Base-by-base conservation (phyloP, 139 green algal species). In the Coelastrella sp. region DNA sequence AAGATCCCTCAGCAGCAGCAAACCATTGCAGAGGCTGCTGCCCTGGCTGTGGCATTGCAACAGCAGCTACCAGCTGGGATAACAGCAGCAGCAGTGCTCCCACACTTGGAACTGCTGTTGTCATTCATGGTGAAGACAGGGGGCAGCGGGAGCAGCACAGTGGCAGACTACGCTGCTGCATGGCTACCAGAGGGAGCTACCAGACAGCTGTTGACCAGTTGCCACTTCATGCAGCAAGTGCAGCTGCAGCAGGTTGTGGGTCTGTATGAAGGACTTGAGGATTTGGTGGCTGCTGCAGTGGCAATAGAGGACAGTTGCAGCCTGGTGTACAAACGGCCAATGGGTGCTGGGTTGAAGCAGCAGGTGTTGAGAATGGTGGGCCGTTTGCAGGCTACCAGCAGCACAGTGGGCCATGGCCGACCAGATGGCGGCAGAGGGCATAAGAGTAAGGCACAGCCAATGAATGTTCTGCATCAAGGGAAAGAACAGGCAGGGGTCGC, bases 91-190 rank as follows among this genome's bases (percentile, higher is more conserved):
- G 19, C 54, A 5, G 19, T 84, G 56, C 56, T 84, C 5, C 56
- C 56, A 11, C 78, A 84, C 16, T 66, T 84, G 14, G 78, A 84
- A 47, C 54, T 84, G 78, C 78, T 84, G 78, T 58, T 84, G 78
- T 84, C 78, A 16, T 84, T 84, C 60, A 58, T 84, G 19, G 19
- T 20, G 6, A 84, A 84, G 57, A 84, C 78, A 54, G 78, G 78
- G 7, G 78, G 78, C 54, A 68, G 19, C 19, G 19, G 32, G 3
- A 84, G 23, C 56, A 84, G 78, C 56, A 71, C 13, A 4, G 78
- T 71, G 7, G 78, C 78, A 14, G 54, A 59, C 22, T 84, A 84
- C n/a, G 78, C 47, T 11, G 56, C 56, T 20, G 78, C 78, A 13
- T 84, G 78, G 78, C 14, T 84, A 14, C 78, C 78, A 54, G 78